Percentiles rank a stretch among this genome's conserved stretches.
Conservation (phyloP, 306 rosid species). For the Styphnolobium japonicum region DNA sequence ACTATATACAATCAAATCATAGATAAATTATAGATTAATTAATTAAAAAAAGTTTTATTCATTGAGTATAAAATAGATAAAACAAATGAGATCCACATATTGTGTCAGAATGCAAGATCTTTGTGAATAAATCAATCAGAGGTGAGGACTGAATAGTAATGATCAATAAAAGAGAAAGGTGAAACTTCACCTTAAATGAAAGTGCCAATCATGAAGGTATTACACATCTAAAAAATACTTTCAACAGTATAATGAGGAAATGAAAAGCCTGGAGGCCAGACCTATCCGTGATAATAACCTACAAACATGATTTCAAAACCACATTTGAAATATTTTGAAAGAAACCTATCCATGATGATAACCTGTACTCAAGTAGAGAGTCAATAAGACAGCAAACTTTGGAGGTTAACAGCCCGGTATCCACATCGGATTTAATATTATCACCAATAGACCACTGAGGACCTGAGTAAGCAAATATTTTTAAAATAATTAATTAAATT, state of each 20-base stretch:
- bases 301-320: not conserved
- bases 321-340: not conserved
- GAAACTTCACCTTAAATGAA: not conserved
- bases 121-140: not conserved
- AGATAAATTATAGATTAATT: not conserved
- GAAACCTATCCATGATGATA: not conserved
- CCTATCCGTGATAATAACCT: not conserved
- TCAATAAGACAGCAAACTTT: slow-evolving; percentile 73
- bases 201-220: not conserved
- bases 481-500: not conserved
- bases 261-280: not conserved
- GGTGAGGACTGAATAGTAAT: not conserved
- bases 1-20: not conserved
- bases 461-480: slow-evolving; percentile 40
- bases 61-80: not conserved
- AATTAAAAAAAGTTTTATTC: not conserved
- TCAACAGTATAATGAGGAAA: not conserved
- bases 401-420: slow-evolving; percentile 50
- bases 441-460: slow-evolving; percentile 48
- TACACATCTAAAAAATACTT: not conserved
- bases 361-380: slow-evolving; percentile 83
- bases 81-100: not conserved
- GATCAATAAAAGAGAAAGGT: not conserved
- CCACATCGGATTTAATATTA: slow-evolving; percentile 33
- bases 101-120: not conserved